Conservation (phyloP, 73 alveolate species). For the Stentor coeruleus region DNA sequence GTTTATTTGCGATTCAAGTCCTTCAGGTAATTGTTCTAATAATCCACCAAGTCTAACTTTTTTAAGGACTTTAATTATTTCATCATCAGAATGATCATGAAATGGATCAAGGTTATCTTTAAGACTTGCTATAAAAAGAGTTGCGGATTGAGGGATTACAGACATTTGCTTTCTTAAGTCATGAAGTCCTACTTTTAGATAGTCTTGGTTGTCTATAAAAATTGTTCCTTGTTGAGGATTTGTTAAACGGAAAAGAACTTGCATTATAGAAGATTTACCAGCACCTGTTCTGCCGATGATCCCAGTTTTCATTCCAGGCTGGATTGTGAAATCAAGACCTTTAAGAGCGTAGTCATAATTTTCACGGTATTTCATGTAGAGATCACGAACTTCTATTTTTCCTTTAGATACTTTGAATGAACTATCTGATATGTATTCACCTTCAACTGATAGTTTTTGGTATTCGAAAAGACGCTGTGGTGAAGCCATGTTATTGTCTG, state of each 20-base stretch:
- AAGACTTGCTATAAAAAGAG: constrained; percentile 63
- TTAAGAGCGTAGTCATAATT: too few relatives aligned
- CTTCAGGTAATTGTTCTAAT: constrained; percentile 55
- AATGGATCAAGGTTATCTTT: constrained; percentile 76
- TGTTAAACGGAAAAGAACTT: constrained; percentile 65
- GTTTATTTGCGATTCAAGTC: constrained; percentile 76
- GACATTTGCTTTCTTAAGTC: constrained; percentile 55
- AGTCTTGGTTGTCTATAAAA: constrained; percentile 52
- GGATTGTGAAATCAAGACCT: constrained; percentile 41
- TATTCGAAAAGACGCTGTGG: background rate
- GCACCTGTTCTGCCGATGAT: constrained; percentile 86
- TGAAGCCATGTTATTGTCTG: constrained; percentile 18
- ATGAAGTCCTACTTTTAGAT: constrained; percentile 37
- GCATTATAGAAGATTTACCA: constrained; percentile 76
- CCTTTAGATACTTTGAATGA: constrained; percentile 9
- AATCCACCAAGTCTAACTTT: constrained; percentile 35
- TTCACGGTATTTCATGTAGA: constrained; percentile 40
- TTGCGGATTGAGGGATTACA: constrained; percentile 69
- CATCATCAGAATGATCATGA: constrained; percentile 48
- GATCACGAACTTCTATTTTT: constrained; percentile 22
- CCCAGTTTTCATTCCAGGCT: constrained; percentile 73
- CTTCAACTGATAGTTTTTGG: background rate
- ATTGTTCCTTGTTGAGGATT: constrained; percentile 56
- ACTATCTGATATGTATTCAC: background rate
- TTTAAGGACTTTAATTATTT: constrained; percentile 48